phyloP scores from a whole-genome alignment of 345 rosid genomes.

The Citrus glauca region DNA sequence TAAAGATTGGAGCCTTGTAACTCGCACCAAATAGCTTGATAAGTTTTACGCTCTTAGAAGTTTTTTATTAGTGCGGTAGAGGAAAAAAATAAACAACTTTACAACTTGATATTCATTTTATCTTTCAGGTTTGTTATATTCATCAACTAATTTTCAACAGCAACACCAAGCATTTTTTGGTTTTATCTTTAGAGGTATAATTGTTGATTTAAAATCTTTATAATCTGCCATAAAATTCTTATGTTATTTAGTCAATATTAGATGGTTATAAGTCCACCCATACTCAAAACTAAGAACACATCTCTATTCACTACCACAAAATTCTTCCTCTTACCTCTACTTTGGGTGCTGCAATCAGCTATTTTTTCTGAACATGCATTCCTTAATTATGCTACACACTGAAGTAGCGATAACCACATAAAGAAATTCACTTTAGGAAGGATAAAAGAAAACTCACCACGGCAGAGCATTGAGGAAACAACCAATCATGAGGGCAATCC shows the following conservation, averaged over 20 bases:
- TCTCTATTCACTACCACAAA: background rate
- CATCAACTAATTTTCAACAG: background rate
- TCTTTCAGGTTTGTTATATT: background rate
- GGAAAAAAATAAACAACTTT: background rate
- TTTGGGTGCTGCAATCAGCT: background rate
- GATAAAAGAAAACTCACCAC: slow-evolving; percentile 50
- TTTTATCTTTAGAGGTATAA: background rate
- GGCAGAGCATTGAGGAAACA: slow-evolving; percentile 96
- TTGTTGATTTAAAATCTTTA: background rate
- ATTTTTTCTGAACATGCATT: background rate
- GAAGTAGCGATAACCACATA: no score
- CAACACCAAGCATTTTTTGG: background rate
- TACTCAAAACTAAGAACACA: background rate
- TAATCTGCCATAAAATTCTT: background rate
- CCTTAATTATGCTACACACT: background rate
- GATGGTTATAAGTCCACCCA: background rate
- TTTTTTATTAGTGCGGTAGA: background rate
- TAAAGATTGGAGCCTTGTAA: background rate
- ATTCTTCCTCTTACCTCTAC: background rate
- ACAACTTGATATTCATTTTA: background rate
- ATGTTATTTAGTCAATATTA: background rate
- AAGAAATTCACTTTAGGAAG: background rate
- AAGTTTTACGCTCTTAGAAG: background rate
- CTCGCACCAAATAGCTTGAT: background rate
- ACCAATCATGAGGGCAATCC: slow-evolving; percentile 99